Evolutionary conservation across 1,284 basidiomycete species (phyloP).

Genomic region (Boletus hoseneyae): DNA sequence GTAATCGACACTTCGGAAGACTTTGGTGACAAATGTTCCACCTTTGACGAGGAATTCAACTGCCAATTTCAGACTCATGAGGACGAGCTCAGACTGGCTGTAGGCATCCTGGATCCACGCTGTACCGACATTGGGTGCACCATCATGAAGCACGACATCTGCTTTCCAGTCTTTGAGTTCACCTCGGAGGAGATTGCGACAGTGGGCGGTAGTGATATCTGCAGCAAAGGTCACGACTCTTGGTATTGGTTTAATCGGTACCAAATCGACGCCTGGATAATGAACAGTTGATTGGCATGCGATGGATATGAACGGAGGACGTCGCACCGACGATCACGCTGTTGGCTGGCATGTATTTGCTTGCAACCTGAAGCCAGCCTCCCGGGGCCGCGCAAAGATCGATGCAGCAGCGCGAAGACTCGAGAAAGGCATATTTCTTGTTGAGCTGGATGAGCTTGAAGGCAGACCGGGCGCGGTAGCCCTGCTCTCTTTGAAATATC

Average conservation of each 20-base stretch:
- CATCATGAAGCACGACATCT: slow-evolving; percentile 99
- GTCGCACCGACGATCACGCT: slow-evolving; percentile 88
- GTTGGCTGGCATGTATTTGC: slow-evolving; percentile 97
- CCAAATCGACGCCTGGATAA: slow-evolving; percentile 83
- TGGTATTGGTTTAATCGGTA: slow-evolving; percentile 95
- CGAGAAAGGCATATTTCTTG: slow-evolving; percentile 95
- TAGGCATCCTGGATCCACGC: slow-evolving; percentile 99
- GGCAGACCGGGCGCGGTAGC: slow-evolving; percentile 98
- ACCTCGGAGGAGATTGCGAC: slow-evolving; percentile 81
- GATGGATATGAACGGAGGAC: slow-evolving; percentile 3
- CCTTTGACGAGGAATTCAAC: slow-evolving; percentile 95
- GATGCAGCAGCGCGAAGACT: slow-evolving; percentile 90
- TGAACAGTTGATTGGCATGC: slow-evolving; percentile 12
- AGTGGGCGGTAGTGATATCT: slow-evolving; percentile 93
- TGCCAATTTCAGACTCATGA: slow-evolving; percentile 95
- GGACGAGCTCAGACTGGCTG: slow-evolving; percentile 93
- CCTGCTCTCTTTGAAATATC: slow-evolving; percentile 76
- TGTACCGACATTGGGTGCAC: slow-evolving; percentile 98
- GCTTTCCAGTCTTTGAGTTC: slow-evolving; percentile 99
- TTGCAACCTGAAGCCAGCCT: slow-evolving; percentile 98
- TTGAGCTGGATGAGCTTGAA: slow-evolving; percentile 99
- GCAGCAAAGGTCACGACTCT: slow-evolving; percentile 90
- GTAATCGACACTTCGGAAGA: slow-evolving; percentile 98
- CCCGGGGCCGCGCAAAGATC: slow-evolving; percentile 99
- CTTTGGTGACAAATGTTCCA: slow-evolving; percentile 97